These are phyloP conservation scores for Micromonas commoda DNA, from an alignment of 139 green algal genomes.

Conservation along the genomic window DNA sequence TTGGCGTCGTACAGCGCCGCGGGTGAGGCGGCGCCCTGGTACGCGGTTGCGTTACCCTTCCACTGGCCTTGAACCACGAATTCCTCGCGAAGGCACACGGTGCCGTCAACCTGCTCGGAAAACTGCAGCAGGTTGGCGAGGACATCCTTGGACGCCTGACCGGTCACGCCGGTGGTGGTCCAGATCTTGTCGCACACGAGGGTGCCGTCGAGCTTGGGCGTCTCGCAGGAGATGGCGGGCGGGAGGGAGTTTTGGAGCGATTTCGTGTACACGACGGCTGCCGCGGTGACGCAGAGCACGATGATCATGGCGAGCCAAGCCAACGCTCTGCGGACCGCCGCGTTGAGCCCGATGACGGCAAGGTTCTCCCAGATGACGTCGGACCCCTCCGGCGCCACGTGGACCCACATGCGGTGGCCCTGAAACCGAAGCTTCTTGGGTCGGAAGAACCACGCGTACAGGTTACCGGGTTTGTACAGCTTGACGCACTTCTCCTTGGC, in stretches of 20 bases:
- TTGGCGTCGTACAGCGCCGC: neutral
- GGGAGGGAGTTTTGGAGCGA: neutral
- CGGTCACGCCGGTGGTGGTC: neutral
- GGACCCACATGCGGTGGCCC: neutral
- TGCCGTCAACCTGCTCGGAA: neutral
- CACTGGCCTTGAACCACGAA: neutral
- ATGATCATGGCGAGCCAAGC: neutral
- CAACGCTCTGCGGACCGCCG: neutral
- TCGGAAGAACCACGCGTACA: neutral
- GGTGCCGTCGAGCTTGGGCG: neutral
- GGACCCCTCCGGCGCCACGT: neutral
- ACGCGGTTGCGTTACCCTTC: neutral
- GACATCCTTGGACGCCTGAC: neutral
- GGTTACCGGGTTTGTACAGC: neutral
- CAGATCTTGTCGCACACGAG: slow-evolving; percentile 5
- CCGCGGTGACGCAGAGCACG: neutral
- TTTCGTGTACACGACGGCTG: neutral
- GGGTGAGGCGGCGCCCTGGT: too few relatives aligned
- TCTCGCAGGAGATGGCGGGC: neutral
- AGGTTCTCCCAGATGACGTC: neutral
- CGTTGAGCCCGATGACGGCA: neutral
- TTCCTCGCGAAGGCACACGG: neutral
- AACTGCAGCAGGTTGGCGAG: neutral
- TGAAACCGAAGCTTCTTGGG: neutral
- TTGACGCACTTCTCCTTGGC: neutral